Evolutionary conservation across 768 basidiomycete genomes (phyloP).

Genomic region (Lenzites betulinus): DNA sequence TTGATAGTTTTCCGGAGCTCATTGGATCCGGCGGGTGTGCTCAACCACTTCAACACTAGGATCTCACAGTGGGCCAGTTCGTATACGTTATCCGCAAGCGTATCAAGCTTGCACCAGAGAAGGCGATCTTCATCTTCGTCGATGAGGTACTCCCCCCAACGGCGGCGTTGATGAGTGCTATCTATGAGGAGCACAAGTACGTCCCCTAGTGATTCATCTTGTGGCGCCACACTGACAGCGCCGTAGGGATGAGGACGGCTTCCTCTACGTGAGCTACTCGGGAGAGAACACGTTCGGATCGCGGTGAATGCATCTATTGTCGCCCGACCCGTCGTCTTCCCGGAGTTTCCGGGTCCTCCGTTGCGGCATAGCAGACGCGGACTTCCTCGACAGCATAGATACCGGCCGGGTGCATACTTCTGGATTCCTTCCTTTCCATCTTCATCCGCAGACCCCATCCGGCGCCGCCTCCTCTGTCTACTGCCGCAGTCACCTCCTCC

Average conservation of each 20-base stretch:
- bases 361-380: constrained; percentile 14
- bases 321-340: background rate
- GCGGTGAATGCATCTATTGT: constrained; percentile 19
- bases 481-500: background rate
- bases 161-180: constrained; percentile 96
- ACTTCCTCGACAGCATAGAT: constrained; percentile 21
- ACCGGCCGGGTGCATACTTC: constrained; percentile 16
- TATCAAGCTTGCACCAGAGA: constrained; percentile 99
- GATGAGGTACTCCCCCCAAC: constrained; percentile 98
- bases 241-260: constrained; percentile 96
- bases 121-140: constrained; percentile 99
- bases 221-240: background rate
- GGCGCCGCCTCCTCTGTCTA: constrained; percentile 13
- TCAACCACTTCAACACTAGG: constrained; percentile 48
- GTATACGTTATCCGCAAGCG: constrained; percentile 99
- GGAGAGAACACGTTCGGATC: constrained; percentile 95
- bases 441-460: background rate
- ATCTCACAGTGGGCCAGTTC: constrained; percentile 96
- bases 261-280: constrained; percentile 97
- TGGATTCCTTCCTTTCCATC: background rate
- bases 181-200: constrained; percentile 99
- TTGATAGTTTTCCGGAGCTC: constrained; percentile 3
- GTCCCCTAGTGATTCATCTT: constrained; percentile 33
- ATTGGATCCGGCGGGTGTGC: background rate
- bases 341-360: constrained; percentile 2